Evolutionary conservation across 2,329 filamentous ascomycete genomes (phyloP), one percentile per base, ranked within the genome.

Genomic region (Cordyceps sp.): DNA sequence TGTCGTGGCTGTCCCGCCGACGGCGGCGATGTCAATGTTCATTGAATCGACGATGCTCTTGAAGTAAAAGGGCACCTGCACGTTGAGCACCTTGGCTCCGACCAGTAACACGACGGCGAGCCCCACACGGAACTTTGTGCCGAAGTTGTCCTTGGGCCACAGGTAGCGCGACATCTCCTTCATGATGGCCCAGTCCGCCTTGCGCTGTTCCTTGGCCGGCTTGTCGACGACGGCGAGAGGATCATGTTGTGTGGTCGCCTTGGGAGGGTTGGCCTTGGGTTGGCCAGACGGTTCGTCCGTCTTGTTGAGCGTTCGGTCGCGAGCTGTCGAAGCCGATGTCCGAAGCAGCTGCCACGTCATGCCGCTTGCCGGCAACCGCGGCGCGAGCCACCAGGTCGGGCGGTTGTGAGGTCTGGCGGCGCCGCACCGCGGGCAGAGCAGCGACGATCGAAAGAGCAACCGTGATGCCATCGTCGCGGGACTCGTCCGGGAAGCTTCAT

Each of bases 61-160:
- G 64, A 98, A 98, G 64, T 94, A 98, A 52, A 98, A 98, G 0
- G 90, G 90, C 29, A 98, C 84, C 60, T 98, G 85, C 13, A 98
- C 90, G 54, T 96, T 98, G 47, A 98, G 64, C 30, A 93, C 73
- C 66, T 98, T 98, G 50, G 85, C 84, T 36, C 86, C 83, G 16
- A 98, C 59, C 24, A 98, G 66, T 39, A 98, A 59, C 7, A 68
- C 73, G 4, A 98, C 68, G n/a, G 88, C 85, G 30, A 93, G 59
- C 10, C 80, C 72, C 22, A 98, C 90, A 39, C 90, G 76, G 39
- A 86, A 59, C 51, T 92, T 83, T 4, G 85, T 92, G 27, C 50
- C 49, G 30, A 53, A 39, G 34, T 76, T 76, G 53, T 86, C 75
- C 61, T 90, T 93, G 16, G 90, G 90, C 90, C 90, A 98, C 16